Evolutionary conservation across 2,329 filamentous ascomycete species (phyloP).

Genomic region (Epichloe sibirici): DNA sequence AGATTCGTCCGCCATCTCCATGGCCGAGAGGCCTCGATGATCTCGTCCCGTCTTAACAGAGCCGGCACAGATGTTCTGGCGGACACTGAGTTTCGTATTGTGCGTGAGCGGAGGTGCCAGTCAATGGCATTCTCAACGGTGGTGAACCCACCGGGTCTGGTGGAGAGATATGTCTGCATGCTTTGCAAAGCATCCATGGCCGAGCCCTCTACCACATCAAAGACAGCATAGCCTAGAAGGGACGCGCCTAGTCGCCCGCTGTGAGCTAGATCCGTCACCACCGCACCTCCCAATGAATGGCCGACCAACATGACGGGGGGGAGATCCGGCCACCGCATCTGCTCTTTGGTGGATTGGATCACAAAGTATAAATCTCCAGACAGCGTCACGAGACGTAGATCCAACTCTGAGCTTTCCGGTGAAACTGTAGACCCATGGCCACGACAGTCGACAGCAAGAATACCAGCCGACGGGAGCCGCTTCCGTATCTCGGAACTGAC

Average conservation of each 20-base stretch:
- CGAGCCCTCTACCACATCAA: slow-evolving; percentile 92
- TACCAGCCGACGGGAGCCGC: slow-evolving; percentile 64
- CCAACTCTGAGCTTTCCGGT: slow-evolving; percentile 28
- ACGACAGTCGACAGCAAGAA: slow-evolving; percentile 75
- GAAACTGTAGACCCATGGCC: slow-evolving; percentile 68
- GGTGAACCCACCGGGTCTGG: slow-evolving; percentile 66
- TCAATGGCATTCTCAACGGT: slow-evolving; percentile 70
- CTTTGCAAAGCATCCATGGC: slow-evolving; percentile 89
- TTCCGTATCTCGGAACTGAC: slow-evolving; percentile 67
- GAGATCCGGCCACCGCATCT: slow-evolving; percentile 60
- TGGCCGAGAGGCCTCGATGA: slow-evolving; percentile 26
- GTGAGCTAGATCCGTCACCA: slow-evolving; percentile 76
- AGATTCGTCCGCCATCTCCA: slow-evolving; percentile 86
- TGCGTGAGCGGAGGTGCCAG: slow-evolving; percentile 86
- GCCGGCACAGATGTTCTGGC: slow-evolving; percentile 80
- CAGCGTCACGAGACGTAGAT: slow-evolving; percentile 63
- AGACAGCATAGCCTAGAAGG: slow-evolving; percentile 73
- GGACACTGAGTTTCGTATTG: slow-evolving; percentile 71
- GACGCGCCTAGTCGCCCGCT: slow-evolving; percentile 51
- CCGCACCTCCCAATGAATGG: slow-evolving; percentile 84
- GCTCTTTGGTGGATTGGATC: slow-evolving; percentile 50
- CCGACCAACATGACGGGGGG: slow-evolving; percentile 77
- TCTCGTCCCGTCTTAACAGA: slow-evolving; percentile 45
- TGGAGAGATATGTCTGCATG: slow-evolving; percentile 86
- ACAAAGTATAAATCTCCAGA: slow-evolving; percentile 60